Conservation (phyloP, 2,329 filamentous ascomycete species). For the Colletotrichum sp. region DNA sequence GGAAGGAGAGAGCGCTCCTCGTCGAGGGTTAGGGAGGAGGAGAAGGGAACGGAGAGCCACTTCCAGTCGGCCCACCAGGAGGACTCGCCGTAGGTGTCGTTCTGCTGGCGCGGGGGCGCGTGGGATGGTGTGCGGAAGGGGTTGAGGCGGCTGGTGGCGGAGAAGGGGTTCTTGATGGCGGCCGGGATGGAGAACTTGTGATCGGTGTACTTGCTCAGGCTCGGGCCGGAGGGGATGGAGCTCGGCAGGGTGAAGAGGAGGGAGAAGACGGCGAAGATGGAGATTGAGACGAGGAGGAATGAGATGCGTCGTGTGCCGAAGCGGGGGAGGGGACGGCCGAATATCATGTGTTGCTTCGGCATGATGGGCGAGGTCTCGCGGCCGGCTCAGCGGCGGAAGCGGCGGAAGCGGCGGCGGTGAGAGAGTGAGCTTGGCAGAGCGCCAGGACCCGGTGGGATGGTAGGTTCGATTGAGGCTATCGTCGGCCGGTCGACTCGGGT, state of each 20-base stretch:
- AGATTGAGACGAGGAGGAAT: slow-evolving; percentile 54
- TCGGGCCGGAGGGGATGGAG: slow-evolving; percentile 51
- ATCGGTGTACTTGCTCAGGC: slow-evolving; percentile 54
- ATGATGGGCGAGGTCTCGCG: slow-evolving; percentile 26
- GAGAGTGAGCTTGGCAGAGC: neutral
- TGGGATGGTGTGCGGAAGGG: slow-evolving; percentile 75
- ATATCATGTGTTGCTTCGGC: slow-evolving; percentile 37
- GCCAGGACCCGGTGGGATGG: neutral
- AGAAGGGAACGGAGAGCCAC: slow-evolving; percentile 87
- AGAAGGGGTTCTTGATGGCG: slow-evolving; percentile 48
- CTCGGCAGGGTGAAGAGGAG: slow-evolving; percentile 58
- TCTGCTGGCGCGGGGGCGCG: slow-evolving; percentile 74
- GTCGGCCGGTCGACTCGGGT: neutral
- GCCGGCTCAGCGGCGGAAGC: neutral
- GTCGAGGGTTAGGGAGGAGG: slow-evolving; percentile 78
- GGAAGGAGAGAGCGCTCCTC: slow-evolving; percentile 85
- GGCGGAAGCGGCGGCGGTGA: neutral
- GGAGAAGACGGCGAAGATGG: slow-evolving; percentile 58
- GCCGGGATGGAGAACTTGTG: slow-evolving; percentile 56
- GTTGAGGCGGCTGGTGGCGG: slow-evolving; percentile 58
- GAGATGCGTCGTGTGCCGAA: slow-evolving; percentile 58
- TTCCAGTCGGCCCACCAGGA: slow-evolving; percentile 90
- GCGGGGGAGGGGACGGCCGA: slow-evolving; percentile 54
- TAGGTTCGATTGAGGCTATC: neutral
- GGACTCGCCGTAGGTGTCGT: slow-evolving; percentile 79